A percentile compares a stretch with the other conserved stretches of the same genome.
Evolutionary conservation across 2,329 filamentous ascomycete genomes (phyloP).

Genomic region (Fusarium haematococcum): DNA sequence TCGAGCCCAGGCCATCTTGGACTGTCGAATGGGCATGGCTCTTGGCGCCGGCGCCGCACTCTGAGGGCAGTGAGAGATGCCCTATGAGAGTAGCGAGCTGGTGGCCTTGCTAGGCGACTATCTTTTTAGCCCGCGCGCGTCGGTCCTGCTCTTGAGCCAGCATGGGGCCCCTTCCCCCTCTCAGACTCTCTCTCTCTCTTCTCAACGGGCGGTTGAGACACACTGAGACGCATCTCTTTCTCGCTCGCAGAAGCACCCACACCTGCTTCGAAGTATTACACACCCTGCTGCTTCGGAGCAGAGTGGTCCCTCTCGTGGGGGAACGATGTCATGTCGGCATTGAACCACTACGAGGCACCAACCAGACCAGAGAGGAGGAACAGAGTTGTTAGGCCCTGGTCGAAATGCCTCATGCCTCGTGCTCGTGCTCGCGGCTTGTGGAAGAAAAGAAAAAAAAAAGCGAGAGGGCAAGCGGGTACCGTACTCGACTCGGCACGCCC

Average conservation of each 20-base stretch:
- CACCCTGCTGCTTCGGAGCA: neutral
- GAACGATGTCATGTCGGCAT: slow-evolving; percentile 2
- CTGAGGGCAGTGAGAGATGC: slow-evolving; percentile 24
- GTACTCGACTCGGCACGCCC: slow-evolving; percentile 22
- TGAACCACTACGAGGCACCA: neutral
- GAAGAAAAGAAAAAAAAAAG: neutral
- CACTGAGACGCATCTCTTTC: neutral
- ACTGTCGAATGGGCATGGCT: slow-evolving; percentile 42
- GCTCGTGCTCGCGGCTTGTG: neutral
- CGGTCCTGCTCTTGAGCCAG: slow-evolving; percentile 18
- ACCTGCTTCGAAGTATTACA: neutral
- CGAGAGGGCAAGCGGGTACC: slow-evolving; percentile 13
- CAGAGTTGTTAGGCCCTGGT: slow-evolving; percentile 15
- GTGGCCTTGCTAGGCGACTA: slow-evolving; percentile 35
- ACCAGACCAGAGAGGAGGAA: slow-evolving; percentile 11
- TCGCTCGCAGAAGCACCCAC: neutral
- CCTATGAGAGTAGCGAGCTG: slow-evolving; percentile 42
- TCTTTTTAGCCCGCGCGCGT: slow-evolving; percentile 37
- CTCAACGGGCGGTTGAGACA: slow-evolving; percentile 15
- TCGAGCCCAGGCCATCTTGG: slow-evolving; percentile 22
- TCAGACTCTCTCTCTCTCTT: slow-evolving; percentile 6
- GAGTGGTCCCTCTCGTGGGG: slow-evolving; percentile 20
- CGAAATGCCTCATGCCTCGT: slow-evolving; percentile 33
- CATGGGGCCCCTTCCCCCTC: slow-evolving; percentile 11
- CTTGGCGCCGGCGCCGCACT: slow-evolving; percentile 31